These are phyloP conservation scores for Alternaria dauci DNA, from an alignment of 2,329 filamentous ascomycete species.

Conservation along the genomic window DNA sequence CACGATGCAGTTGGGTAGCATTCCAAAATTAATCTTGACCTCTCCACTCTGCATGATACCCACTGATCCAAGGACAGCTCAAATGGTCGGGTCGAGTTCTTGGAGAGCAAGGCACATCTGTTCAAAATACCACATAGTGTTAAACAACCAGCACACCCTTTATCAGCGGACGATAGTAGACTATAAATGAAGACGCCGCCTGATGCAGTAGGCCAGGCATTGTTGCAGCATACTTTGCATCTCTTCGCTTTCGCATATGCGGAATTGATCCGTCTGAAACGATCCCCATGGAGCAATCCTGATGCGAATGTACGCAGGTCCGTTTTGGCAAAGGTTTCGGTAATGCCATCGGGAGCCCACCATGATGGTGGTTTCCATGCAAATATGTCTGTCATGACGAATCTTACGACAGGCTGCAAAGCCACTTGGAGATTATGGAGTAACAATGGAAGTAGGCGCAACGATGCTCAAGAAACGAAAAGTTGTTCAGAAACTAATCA, in stretches of 20 bases:
- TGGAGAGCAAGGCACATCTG: not conserved
- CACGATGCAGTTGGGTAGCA: slow-evolving; percentile 1
- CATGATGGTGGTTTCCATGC: slow-evolving; percentile 8
- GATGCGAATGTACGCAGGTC: not conserved
- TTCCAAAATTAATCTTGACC: not conserved
- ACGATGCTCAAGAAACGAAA: not conserved
- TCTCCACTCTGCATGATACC: not conserved
- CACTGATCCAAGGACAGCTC: not conserved
- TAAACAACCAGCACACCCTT: slow-evolving; percentile 14
- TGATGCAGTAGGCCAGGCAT: not conserved
- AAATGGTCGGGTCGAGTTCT: not conserved
- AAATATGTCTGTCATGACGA: not conserved
- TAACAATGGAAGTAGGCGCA: not conserved
- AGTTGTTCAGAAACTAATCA: not conserved
- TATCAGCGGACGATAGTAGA: not conserved
- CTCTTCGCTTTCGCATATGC: slow-evolving; percentile 8
- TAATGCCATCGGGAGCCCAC: not conserved
- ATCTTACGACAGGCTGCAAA: not conserved
- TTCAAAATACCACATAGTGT: not conserved
- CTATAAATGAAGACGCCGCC: not conserved
- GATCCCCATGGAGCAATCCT: not conserved
- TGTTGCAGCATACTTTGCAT: slow-evolving; percentile 2
- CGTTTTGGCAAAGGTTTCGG: not conserved
- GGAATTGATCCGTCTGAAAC: not conserved
- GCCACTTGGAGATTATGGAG: not conserved